A percentile compares a stretch with the other conserved stretches of the same genome.
Conservation (phyloP, 148 eudicot genomes). For the Limonium bicolor region DNA sequence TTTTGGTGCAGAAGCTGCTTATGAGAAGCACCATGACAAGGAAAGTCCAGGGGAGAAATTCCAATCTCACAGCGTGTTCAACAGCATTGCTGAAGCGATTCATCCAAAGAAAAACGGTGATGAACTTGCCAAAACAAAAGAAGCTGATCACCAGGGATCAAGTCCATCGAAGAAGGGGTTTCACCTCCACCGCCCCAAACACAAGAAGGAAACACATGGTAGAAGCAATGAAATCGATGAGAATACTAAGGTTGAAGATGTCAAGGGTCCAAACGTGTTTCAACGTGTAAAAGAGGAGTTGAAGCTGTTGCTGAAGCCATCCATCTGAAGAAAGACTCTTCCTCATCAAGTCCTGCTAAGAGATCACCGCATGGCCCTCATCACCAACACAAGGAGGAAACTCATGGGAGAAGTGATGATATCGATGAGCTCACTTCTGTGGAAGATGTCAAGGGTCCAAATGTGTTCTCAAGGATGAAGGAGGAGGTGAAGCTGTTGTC, state of each 20-base stretch:
- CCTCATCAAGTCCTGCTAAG: not conserved
- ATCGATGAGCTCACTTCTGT: conserved; percentile 56
- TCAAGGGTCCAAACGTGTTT: conserved; percentile 62
- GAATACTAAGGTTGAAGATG: conserved; percentile 37
- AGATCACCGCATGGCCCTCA: conserved; percentile 16
- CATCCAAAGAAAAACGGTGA: too few relatives aligned
- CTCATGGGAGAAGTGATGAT: conserved; percentile 76
- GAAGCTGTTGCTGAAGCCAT: conserved; percentile 8
- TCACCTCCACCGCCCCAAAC: conserved; percentile 19
- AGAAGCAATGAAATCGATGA: conserved; percentile 67
- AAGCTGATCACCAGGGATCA: too few relatives aligned
- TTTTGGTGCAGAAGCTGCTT: too few relatives aligned
- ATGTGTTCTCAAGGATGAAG: conserved; percentile 50
- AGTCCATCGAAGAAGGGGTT: too few relatives aligned
- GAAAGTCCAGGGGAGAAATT: too few relatives aligned
- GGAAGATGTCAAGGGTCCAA: conserved; percentile 58
- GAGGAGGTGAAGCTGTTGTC: conserved; percentile 71
- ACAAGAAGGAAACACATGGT: conserved; percentile 82
- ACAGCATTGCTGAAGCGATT: too few relatives aligned
- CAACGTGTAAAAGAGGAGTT: conserved; percentile 79
- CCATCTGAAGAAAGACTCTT: not conserved
- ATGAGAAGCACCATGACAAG: too few relatives aligned
- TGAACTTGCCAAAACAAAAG: too few relatives aligned
- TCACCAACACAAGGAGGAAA: conserved; percentile 67
- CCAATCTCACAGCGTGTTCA: too few relatives aligned